A percentile compares a stretch with the other conserved stretches of the same genome.
Evolutionary conservation across 2,329 filamentous ascomycete genomes (phyloP).

Genomic region (Podosphaera fusca): DNA sequence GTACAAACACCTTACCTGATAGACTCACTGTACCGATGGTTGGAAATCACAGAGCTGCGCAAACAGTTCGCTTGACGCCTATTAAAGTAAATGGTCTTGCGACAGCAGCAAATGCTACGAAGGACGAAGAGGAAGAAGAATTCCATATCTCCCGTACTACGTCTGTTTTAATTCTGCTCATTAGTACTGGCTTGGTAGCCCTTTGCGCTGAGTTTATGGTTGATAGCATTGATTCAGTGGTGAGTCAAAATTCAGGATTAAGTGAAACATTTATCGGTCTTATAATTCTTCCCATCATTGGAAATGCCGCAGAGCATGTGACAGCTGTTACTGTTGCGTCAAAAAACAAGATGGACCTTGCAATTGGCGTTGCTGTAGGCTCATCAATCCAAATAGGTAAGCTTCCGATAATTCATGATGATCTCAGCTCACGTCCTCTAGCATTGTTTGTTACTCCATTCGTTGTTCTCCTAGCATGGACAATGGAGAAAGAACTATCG

Average conservation of each 20-base stretch:
- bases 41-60: constrained; percentile 2
- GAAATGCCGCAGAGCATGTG: constrained; percentile 51
- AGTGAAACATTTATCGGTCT: constrained; percentile 47
- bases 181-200: constrained; percentile 42
- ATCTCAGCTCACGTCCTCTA: constrained; percentile 3
- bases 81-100: constrained; percentile 10
- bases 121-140: constrained; percentile 16
- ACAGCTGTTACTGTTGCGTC: constrained; percentile 47
- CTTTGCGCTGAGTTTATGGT: constrained; percentile 50
- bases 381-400: constrained; percentile 44
- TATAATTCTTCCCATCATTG: constrained; percentile 49
- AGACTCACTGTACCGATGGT: constrained; percentile 21
- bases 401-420: constrained; percentile 1
- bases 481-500: constrained; percentile 43
- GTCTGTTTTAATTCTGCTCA: constrained; percentile 36
- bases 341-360: constrained; percentile 57
- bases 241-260: constrained; percentile 26
- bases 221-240: constrained; percentile 39
- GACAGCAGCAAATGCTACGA: constrained; percentile 7
- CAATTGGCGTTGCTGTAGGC: constrained; percentile 48
- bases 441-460: constrained; percentile 46
- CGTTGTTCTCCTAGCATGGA: constrained; percentile 50
- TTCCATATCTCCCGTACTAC: constrained; percentile 29
- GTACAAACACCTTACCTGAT: constrained; percentile 53
- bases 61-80: constrained; percentile 1